Conservation (phyloP, 1,139 yeast genomes). For the Saccharomyces hybrid region DNA sequence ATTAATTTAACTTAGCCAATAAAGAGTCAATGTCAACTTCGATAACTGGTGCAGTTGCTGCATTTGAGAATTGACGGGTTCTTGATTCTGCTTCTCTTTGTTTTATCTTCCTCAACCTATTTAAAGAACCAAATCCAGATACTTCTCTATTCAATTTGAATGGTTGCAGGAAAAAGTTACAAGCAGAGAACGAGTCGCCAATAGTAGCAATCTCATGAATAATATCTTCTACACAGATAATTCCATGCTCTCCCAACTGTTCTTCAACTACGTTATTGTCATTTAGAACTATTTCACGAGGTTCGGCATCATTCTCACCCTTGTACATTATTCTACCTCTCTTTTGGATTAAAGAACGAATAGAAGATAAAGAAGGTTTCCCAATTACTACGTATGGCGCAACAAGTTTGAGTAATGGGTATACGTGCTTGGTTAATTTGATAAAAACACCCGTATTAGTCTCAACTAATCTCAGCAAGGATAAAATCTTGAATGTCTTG, state of each 20-base stretch:
- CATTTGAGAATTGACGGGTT: slow-evolving; percentile 40
- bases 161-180: slow-evolving; percentile 58
- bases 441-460: slow-evolving; percentile 65
- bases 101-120: slow-evolving; percentile 35
- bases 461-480: slow-evolving; percentile 50
- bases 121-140: slow-evolving; percentile 56
- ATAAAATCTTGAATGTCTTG: slow-evolving; percentile 54
- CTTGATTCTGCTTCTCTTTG: slow-evolving; percentile 38
- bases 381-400: slow-evolving; percentile 71
- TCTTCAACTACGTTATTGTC: slow-evolving; percentile 72
- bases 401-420: slow-evolving; percentile 55
- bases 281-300: slow-evolving; percentile 45
- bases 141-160: slow-evolving; percentile 63
- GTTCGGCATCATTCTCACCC: slow-evolving; percentile 32
- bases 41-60: slow-evolving; percentile 55
- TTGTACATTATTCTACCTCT: slow-evolving; percentile 52
- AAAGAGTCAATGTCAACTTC: slow-evolving; percentile 65
- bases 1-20: slow-evolving; percentile 53
- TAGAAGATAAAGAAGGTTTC: slow-evolving; percentile 59
- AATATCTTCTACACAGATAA: slow-evolving; percentile 72
- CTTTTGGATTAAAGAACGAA: slow-evolving; percentile 66
- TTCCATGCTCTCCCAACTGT: slow-evolving; percentile 57
- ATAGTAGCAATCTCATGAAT: slow-evolving; percentile 59
- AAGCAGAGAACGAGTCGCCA: slow-evolving; percentile 55
- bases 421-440: slow-evolving; percentile 48